Conservation (phyloP, 495 filamentous ascomycete species). For the Tuber umbilicatum region DNA sequence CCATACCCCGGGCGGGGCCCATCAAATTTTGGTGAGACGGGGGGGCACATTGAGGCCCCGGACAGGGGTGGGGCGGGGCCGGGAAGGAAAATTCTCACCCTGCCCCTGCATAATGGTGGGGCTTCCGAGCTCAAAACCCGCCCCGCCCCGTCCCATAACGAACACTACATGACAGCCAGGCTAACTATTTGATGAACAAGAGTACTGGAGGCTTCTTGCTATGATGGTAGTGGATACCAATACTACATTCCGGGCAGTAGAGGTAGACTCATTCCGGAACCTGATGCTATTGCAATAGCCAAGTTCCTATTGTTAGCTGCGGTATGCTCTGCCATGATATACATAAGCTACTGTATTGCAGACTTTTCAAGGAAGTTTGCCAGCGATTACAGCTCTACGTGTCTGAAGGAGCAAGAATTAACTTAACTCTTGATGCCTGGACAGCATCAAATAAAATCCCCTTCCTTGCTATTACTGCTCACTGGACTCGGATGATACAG, state of each 20-base stretch:
- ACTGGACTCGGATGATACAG: conserved; percentile 12
- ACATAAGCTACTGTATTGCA: too few relatives aligned
- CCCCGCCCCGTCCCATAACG: too few relatives aligned
- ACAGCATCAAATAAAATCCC: conserved; percentile 16
- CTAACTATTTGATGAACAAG: not conserved
- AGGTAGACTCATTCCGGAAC: conserved; percentile 1
- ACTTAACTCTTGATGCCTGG: conserved; percentile 17
- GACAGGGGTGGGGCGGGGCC: too few relatives aligned
- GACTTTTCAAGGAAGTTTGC: not conserved
- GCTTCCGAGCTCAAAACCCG: too few relatives aligned
- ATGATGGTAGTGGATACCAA: not conserved
- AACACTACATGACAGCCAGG: not conserved
- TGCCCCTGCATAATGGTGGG: too few relatives aligned
- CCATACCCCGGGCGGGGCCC: too few relatives aligned
- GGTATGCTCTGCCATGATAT: too few relatives aligned
- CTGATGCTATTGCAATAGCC: conserved; percentile 8
- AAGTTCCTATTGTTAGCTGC: not conserved
- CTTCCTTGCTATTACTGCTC: conserved; percentile 14
- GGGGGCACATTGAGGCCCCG: too few relatives aligned
- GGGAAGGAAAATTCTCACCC: too few relatives aligned
- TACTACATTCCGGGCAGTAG: not conserved
- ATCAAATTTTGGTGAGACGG: too few relatives aligned
- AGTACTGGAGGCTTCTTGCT: not conserved
- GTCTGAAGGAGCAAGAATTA: not conserved
- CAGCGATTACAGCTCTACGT: not conserved